Evolutionary conservation across 129 eudicot genomes (phyloP), one percentile per base, ranked within the genome.

Genomic region (Sambucus nigra): DNA sequence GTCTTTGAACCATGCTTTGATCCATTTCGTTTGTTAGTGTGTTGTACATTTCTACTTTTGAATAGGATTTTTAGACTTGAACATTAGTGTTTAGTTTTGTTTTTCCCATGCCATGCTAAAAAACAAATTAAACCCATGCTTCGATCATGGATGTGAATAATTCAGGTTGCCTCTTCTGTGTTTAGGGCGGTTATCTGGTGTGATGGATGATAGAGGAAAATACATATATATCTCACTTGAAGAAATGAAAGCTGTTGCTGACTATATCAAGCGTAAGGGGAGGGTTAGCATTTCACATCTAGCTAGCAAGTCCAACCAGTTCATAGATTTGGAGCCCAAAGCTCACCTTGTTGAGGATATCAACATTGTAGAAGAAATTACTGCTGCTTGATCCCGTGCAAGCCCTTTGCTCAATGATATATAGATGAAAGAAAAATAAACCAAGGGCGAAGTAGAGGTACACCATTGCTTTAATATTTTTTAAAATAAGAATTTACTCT

Each of bases 201-300:
- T 91, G 14, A 91, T 91, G 95, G 98, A 91, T 15, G 95, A 91
- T 65, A 81, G 98, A 74, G 98, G 98, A 59, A 91, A 91, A 49
- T 91, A 85, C 76, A 86, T 91, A 64, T 86, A 91, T 83, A 85
- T 91, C 39, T 91, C 98, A 0, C 73, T 69, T 57, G 95, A 91
- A 53, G 98, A 91, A 79, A 91, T 91, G 98, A 80, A 69, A 71
- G 98, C 98, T 49, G 98, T 91, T 65, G 98, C 98, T 2, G 98
- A 91, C 51, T 84, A 91, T 47, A 85, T 91, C 18, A 79, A 69
- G 70, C 95, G 98, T 42, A 77, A 91, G 69, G 98, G 98, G 24
- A 73, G 94, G 69, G 98, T 91, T 39, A 82, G 86, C 76, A 91
- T 91, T 55, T 77, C 95, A 1, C 98, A 85, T 80, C 67, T 85